Conservation (phyloP, 2,329 filamentous ascomycete species). For the Beauveria sp. region DNA sequence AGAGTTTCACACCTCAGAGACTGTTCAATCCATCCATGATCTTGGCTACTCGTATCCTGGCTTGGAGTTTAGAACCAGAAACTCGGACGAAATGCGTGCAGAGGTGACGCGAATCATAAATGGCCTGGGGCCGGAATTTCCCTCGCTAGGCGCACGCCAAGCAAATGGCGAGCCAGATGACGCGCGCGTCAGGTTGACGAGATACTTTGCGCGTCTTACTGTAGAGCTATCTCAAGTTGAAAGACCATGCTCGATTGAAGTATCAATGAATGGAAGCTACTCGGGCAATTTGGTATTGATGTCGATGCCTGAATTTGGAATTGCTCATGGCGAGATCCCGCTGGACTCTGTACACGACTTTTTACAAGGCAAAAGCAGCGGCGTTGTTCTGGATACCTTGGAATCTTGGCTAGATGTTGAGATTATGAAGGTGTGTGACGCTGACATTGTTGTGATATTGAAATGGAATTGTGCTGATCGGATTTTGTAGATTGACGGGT, state of each 20-base stretch:
- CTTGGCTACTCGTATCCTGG: slow-evolving; percentile 34
- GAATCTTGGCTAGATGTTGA: slow-evolving; percentile 20
- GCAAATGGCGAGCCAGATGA: neutral
- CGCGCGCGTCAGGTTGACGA: slow-evolving; percentile 10
- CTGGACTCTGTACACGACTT: slow-evolving; percentile 37
- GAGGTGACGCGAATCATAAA: slow-evolving; percentile 27
- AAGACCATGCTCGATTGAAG: slow-evolving; percentile 26
- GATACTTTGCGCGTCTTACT: slow-evolving; percentile 28
- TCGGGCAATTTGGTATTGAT: slow-evolving; percentile 30
- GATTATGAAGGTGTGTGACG: slow-evolving; percentile 24
- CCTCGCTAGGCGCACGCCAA: neutral
- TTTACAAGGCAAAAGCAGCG: neutral
- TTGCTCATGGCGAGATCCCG: slow-evolving; percentile 27
- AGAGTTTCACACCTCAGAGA: slow-evolving; percentile 34
- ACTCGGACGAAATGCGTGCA: slow-evolving; percentile 20
- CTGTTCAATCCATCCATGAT: slow-evolving; percentile 23
- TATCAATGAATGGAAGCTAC: slow-evolving; percentile 25
- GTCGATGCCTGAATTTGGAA: slow-evolving; percentile 26
- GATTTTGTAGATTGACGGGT: neutral
- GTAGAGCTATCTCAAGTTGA: slow-evolving; percentile 28
- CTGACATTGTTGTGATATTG: neutral
- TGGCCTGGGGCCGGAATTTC: slow-evolving; percentile 20
- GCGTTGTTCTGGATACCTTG: neutral
- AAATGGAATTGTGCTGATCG: neutral
- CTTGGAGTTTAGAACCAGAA: slow-evolving; percentile 28